Conservation (phyloP, 1,284 basidiomycete species). For the Austroboletus novae-zelandiae region DNA sequence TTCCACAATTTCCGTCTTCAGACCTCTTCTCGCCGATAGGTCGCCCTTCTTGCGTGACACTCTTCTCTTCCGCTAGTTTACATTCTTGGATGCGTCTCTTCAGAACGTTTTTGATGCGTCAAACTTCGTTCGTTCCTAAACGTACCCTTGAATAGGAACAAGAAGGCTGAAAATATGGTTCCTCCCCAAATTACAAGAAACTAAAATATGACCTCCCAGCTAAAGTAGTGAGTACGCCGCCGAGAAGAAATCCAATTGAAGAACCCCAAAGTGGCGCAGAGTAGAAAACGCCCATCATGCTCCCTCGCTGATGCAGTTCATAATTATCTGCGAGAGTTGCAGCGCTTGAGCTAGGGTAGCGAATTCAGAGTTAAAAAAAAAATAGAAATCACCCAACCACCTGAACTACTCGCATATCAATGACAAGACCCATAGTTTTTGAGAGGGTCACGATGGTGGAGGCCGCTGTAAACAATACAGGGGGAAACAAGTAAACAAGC, state of each 20-base stretch:
- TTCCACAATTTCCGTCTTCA: neutral
- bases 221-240: slow-evolving; percentile 68
- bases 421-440: slow-evolving; percentile 62
- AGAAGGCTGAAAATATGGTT: slow-evolving; percentile 54
- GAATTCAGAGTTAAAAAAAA: neutral
- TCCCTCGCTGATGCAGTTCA: slow-evolving; percentile 75
- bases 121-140: slow-evolving; percentile 76
- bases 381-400: slow-evolving; percentile 49
- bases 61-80: slow-evolving; percentile 6
- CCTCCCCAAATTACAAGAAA: slow-evolving; percentile 71
- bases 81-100: slow-evolving; percentile 22
- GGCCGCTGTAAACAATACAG: slow-evolving; percentile 59
- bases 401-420: slow-evolving; percentile 72
- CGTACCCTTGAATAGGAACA: slow-evolving; percentile 76
- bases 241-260: slow-evolving; percentile 67
- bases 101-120: slow-evolving; percentile 67
- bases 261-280: slow-evolving; percentile 60
- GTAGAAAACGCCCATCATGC: slow-evolving; percentile 81
- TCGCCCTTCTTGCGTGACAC: slow-evolving; percentile 8
- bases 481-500: slow-evolving; percentile 61
- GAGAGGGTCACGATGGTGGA: slow-evolving; percentile 66
- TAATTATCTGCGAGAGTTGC: slow-evolving; percentile 83
- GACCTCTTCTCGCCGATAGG: slow-evolving; percentile 5
- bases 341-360: slow-evolving; percentile 58
- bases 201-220: slow-evolving; percentile 83